Percentiles rank a stretch among this genome's conserved stretches.
phyloP scores from a whole-genome alignment of 2,329 filamentous ascomycete species.

The Claviceps cyperi region DNA sequence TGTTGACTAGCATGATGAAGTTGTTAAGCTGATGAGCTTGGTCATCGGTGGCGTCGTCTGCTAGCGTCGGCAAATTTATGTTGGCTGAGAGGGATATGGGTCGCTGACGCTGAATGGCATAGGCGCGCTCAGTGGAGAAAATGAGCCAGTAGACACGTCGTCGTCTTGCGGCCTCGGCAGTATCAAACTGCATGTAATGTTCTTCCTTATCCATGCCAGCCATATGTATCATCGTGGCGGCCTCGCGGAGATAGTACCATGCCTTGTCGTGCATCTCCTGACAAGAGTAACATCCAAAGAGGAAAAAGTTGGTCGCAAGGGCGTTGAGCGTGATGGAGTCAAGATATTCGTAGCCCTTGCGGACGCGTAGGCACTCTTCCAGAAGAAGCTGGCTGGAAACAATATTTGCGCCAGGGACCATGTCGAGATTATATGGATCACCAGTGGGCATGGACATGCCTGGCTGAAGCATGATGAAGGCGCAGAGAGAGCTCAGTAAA shows the following conservation, averaged over 20 bases:
- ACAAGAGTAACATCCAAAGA: slow-evolving; percentile 59
- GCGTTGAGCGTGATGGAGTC: slow-evolving; percentile 41
- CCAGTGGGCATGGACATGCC: slow-evolving; percentile 46
- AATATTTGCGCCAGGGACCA: slow-evolving; percentile 43
- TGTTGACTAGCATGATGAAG: slow-evolving; percentile 45
- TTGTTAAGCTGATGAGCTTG: slow-evolving; percentile 36
- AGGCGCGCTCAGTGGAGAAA: slow-evolving; percentile 57
- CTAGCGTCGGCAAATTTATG: slow-evolving; percentile 48
- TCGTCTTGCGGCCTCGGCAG: slow-evolving; percentile 45
- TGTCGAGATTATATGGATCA: slow-evolving; percentile 42
- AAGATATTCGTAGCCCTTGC: slow-evolving; percentile 47
- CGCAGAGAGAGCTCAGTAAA: slow-evolving; percentile 47
- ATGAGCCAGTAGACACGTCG: slow-evolving; percentile 61
- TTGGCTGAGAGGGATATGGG: slow-evolving; percentile 57
- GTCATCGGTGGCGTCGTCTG: slow-evolving; percentile 44
- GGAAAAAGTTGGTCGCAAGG: slow-evolving; percentile 62
- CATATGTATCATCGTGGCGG: slow-evolving; percentile 53
- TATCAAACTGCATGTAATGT: slow-evolving; percentile 43
- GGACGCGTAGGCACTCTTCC: slow-evolving; percentile 51
- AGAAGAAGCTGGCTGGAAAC: slow-evolving; percentile 52
- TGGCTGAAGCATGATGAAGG: slow-evolving; percentile 55
- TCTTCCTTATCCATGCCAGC: slow-evolving; percentile 47
- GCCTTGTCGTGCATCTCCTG: slow-evolving; percentile 61
- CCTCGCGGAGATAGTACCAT: slow-evolving; percentile 68
- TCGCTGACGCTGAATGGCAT: slow-evolving; percentile 54